Evolutionary conservation across 2,329 filamentous ascomycete species (phyloP).

Genomic region (Phaeophleospora eucalypticola): DNA sequence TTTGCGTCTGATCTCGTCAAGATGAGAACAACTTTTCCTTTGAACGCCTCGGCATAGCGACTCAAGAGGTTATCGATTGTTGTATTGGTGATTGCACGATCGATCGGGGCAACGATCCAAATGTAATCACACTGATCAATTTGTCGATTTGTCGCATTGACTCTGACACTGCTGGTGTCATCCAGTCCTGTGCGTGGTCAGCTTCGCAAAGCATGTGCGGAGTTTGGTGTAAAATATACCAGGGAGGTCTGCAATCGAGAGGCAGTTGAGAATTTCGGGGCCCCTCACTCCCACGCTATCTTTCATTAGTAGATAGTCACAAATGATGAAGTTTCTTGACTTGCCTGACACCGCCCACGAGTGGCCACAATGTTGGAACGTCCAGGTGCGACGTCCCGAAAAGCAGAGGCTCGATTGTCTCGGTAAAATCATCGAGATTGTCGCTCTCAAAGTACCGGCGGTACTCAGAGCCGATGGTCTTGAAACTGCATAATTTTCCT

Average conservation of each 20-base stretch:
- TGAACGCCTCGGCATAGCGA: conserved; percentile 5
- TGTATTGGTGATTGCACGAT: conserved; percentile 7
- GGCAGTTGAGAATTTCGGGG: conserved; percentile 6
- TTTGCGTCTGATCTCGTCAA: conserved; percentile 7
- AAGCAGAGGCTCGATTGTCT: conserved; percentile 7
- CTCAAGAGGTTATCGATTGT: conserved; percentile 5
- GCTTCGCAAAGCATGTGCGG: not conserved
- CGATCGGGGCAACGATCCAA: conserved; percentile 11
- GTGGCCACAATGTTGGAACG: conserved; percentile 12
- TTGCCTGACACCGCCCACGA: conserved; percentile 10
- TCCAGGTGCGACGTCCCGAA: not conserved
- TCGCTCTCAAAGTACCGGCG: conserved; percentile 1
- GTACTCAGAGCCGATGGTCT: not conserved
- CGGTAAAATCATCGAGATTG: not conserved
- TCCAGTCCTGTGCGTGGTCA: conserved; percentile 7
- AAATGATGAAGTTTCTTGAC: not conserved
- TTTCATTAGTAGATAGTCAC: not conserved
- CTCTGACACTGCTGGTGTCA: conserved; percentile 13
- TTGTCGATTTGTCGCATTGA: conserved; percentile 2
- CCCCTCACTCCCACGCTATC: conserved; percentile 6
- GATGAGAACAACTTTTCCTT: conserved; percentile 6
- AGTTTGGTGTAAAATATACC: conserved; percentile 8
- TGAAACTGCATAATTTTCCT: no score
- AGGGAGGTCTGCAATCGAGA: conserved; percentile 15
- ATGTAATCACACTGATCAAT: conserved; percentile 8